Evolutionary conservation across 1,284 basidiomycete species (phyloP).

Genomic region (Malassezia pachydermatis): DNA sequence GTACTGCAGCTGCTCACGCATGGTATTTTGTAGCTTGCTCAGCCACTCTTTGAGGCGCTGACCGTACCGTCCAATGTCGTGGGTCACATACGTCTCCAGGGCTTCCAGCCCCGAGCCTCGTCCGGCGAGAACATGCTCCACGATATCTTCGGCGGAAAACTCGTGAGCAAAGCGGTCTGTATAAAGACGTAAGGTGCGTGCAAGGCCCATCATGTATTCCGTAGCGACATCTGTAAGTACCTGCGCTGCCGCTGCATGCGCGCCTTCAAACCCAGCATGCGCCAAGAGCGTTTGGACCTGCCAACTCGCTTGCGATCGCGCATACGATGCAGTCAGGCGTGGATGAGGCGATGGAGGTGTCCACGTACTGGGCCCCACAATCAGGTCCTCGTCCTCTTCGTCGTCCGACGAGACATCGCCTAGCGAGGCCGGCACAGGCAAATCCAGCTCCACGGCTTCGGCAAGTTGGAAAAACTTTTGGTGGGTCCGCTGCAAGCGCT

Average conservation of each 20-base stretch:
- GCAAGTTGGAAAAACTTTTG: slow-evolving; percentile 34
- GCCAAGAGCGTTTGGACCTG: slow-evolving; percentile 32
- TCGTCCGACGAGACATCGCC: slow-evolving; percentile 32
- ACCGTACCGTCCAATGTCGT: slow-evolving; percentile 77
- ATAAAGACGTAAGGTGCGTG: slow-evolving; percentile 69
- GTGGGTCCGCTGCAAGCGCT: slow-evolving; percentile 37
- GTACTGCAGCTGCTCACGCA: slow-evolving; percentile 61
- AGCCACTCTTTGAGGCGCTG: slow-evolving; percentile 65
- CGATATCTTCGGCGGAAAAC: slow-evolving; percentile 83
- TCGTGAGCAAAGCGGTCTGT: slow-evolving; percentile 66
- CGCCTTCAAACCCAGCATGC: slow-evolving; percentile 42
- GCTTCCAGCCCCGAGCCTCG: slow-evolving; percentile 64
- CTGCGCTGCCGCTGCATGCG: slow-evolving; percentile 56
- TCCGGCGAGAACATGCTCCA: slow-evolving; percentile 77
- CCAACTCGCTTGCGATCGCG: slow-evolving; percentile 24
- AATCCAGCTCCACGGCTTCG: slow-evolving; percentile 34
- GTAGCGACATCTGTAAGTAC: slow-evolving; percentile 68
- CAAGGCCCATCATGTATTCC: slow-evolving; percentile 75
- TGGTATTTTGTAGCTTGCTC: slow-evolving; percentile 71
- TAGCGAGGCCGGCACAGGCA: slow-evolving; percentile 37
- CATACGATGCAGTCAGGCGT: slow-evolving; percentile 14
- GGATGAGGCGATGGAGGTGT: not conserved
- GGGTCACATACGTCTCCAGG: slow-evolving; percentile 74
- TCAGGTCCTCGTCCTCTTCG: slow-evolving; percentile 14
- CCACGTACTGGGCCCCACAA: not conserved